Base-by-base conservation (phyloP, 768 basidiomycete species). In the Tylopilus sp. region DNA sequence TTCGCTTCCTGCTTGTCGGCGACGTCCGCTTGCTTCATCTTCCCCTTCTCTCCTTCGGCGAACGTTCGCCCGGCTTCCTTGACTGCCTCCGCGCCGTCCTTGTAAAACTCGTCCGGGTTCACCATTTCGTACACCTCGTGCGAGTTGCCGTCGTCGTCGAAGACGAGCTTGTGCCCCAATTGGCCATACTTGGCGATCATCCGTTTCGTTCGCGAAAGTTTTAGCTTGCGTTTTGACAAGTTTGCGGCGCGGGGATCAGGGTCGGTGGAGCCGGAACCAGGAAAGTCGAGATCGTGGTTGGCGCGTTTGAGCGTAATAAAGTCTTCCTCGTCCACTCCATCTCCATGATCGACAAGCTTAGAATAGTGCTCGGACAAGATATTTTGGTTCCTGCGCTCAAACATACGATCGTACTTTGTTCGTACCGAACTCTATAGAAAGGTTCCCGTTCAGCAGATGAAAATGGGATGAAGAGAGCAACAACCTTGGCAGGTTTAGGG, bases 381-480 rank as follows among this genome's bases (percentile, higher is more conserved):
- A 57, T 85, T 87, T 68, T 97, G 95, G 67, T 97, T 98, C 69
- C 91, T 96, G 52, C 95, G 84, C 64, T 90, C 89, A 67, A 98
- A 98, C 94, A 99, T 98, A 48, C 92, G 84, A 70, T 98, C 96
- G 69, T 98, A 97, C 72, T 96, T 98, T 3, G 96, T 98, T 46
- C 89, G 83, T 0, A 89, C 85, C 11, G 68, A 65, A 40, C 70
- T 62, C 76, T 77, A 55, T 14, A 46, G 42, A 14, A 45, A 30
- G 17, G 25, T 17, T 29, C 17, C 28, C 24, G 24, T 40, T 42
- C 41, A 44, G n/a, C 14, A 33, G 34, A 41, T 28, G 24, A 44
- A 17, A n/a, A 21, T 36, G 29, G 11, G 3, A 26, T 28, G 47
- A 33, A 16, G 13, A 36, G 56, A 34, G 16, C 5, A 16, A 67